Base-by-base conservation (phyloP, 2,329 filamentous ascomycete genomes). In the Paracoccidioides lutzii region DNA sequence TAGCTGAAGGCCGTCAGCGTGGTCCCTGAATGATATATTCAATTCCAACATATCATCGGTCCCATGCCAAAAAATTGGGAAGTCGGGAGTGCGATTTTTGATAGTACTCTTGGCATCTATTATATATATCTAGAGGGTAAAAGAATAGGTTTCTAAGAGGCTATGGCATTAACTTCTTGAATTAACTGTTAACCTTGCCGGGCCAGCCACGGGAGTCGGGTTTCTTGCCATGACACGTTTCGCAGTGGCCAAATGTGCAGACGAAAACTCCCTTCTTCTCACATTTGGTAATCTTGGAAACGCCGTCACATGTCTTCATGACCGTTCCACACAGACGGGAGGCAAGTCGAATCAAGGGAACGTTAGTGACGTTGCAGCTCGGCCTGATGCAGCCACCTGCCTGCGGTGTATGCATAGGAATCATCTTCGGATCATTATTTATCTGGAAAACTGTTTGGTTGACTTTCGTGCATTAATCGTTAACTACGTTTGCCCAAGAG, bases 21-120 rank as follows among this genome's bases (percentile, higher is more conserved):
- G 64, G 58, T 71, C 66, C 22, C 63, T 71, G 66, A 55, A 74
- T 69, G 33, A 73, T 72, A 52, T 72, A 73, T 59, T 73, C 69
- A 8, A 62, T 64, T 4, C 69, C 65, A 45, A 71, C 64, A 7
- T 63, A n/a, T n/a, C n/a, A n/a, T n/a, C n/a, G 60, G 53, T 49
- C 63, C 66, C 62, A 68, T 30, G 59, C 63, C 3, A 65, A 54
- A 38, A 66, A 52, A 37, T 61, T 59, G 2, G 63, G 64, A 40
- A 66, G 2, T 61, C 12, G 62, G 61, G 54, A 66, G 59, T 10
- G 61, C 63, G 30, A 58, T 12, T 44, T 64, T 66, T 28, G 57
- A 57, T 55, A 57, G 54, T 55, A 66, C 63, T 65, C 59, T 37
- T 15, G 35, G 38, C 51, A 8, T 10, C 7, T 14, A 53, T 22